Conservation (phyloP, 2,329 filamentous ascomycete species). For the Massarina eburnea region DNA sequence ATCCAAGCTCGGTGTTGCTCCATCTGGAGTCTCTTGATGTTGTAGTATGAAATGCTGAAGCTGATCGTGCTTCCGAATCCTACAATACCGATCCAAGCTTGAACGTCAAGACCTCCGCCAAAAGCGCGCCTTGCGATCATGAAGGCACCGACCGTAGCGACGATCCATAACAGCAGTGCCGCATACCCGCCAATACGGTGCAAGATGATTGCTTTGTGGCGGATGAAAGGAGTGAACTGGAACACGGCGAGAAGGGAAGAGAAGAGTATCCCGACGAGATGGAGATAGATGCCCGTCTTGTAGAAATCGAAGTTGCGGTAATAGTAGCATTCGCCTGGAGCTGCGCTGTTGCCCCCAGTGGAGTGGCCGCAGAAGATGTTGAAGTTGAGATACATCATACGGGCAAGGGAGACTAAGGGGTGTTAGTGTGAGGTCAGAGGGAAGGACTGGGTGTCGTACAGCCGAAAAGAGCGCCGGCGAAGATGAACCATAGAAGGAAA, state of each 20-base stretch:
- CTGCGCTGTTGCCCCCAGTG: conserved; percentile 22
- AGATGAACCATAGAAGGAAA: conserved; percentile 52
- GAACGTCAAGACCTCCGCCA: conserved; percentile 57
- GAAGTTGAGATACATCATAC: conserved; percentile 54
- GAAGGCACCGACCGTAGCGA: conserved; percentile 53
- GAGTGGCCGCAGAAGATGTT: conserved; percentile 27
- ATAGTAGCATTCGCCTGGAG: conserved; percentile 51
- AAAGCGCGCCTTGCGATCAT: conserved; percentile 57
- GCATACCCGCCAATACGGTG: conserved; percentile 65
- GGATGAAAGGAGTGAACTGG: conserved; percentile 49
- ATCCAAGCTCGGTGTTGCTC: conserved; percentile 37
- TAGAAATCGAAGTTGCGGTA: conserved; percentile 37
- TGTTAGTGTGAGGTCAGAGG: neutral
- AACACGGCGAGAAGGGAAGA: conserved; percentile 43
- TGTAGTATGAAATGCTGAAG: conserved; percentile 54
- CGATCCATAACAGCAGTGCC: conserved; percentile 51
- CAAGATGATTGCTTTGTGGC: conserved; percentile 53
- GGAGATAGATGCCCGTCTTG: conserved; percentile 46
- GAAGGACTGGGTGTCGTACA: conserved; percentile 1
- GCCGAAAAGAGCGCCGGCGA: conserved; percentile 11
- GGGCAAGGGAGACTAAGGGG: conserved; percentile 48
- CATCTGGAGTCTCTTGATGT: conserved; percentile 63
- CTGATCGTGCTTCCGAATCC: conserved; percentile 50
- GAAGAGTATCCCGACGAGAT: conserved; percentile 46
- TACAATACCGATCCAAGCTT: conserved; percentile 49